Conservation (phyloP, 805 yeast species). For the Sugiyamaella chiloensis region DNA sequence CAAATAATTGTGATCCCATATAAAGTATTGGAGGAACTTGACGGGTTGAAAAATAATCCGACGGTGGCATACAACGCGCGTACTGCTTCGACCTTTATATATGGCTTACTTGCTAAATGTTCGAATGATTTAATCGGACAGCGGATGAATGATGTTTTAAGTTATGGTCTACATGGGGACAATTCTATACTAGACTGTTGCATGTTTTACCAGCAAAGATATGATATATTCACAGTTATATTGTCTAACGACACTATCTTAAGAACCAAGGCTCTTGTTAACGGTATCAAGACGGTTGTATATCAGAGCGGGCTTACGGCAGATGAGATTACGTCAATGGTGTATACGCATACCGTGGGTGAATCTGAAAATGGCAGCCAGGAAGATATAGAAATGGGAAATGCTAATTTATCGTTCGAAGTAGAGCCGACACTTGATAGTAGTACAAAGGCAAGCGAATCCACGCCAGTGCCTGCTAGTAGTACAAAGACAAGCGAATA, state of each 20-base stretch:
- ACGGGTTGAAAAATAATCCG: slow-evolving; percentile 62
- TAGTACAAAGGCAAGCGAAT: not conserved
- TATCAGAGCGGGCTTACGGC: slow-evolving; percentile 47
- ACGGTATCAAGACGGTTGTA: slow-evolving; percentile 55
- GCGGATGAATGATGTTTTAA: slow-evolving; percentile 50
- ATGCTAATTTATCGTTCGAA: not conserved
- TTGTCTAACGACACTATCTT: slow-evolving; percentile 82
- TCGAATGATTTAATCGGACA: slow-evolving; percentile 62
- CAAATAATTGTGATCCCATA: slow-evolving; percentile 63
- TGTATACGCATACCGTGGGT: slow-evolving; percentile 37
- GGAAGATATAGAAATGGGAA: not conserved
- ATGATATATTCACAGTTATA: slow-evolving; percentile 45
- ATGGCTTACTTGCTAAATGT: slow-evolving; percentile 50
- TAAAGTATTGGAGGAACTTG: slow-evolving; percentile 73
- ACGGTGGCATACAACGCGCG: slow-evolving; percentile 52
- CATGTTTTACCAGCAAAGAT: slow-evolving; percentile 49
- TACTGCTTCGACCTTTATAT: slow-evolving; percentile 77
- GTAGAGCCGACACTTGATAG: not conserved
- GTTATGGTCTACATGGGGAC: slow-evolving; percentile 52
- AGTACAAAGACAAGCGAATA: not conserved
- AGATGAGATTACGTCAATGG: slow-evolving; percentile 41
- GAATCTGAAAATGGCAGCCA: slow-evolving; percentile 17
- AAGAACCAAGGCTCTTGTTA: slow-evolving; percentile 70
- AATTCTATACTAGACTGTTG: slow-evolving; percentile 88
- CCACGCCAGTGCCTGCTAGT: not conserved